Conservation (phyloP, 768 basidiomycete species). For the Pisolithus tinctorius region DNA sequence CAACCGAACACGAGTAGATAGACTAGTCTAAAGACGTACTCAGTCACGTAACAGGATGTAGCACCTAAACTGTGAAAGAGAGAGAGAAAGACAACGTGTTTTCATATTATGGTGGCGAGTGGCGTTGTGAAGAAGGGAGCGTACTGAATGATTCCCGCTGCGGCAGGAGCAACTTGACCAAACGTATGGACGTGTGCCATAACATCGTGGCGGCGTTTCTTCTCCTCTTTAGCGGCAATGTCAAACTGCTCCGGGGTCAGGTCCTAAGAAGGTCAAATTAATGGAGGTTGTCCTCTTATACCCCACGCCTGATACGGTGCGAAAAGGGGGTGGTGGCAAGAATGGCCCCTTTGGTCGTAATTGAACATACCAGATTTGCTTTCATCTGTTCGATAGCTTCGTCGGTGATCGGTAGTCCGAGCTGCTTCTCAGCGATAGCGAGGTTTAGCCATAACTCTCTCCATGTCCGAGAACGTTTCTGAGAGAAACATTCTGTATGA, state of each 20-base stretch:
- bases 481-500: background rate
- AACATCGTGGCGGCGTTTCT: conserved; percentile 95
- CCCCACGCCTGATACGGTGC: background rate
- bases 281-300: background rate
- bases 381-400: conserved; percentile 94
- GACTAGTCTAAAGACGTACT: conserved; percentile 47
- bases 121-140: conserved; percentile 18
- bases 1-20: background rate
- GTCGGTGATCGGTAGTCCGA: conserved; percentile 85
- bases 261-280: conserved; percentile 38
- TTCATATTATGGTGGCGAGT: conserved; percentile 9
- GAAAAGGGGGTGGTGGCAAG: background rate
- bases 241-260: conserved; percentile 88
- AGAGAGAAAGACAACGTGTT: conserved; percentile 1
- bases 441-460: conserved; percentile 92
- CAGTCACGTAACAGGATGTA: conserved; percentile 98
- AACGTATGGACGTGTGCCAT: conserved; percentile 99
- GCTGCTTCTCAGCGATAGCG: conserved; percentile 92
- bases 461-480: conserved; percentile 98
- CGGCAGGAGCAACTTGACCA: conserved; percentile 86
- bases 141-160: conserved; percentile 93
- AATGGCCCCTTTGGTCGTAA: background rate
- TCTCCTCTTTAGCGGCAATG: conserved; percentile 89
- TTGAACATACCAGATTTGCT: conserved; percentile 65
- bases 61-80: conserved; percentile 66